Base-by-base conservation (phyloP, 805 yeast genomes). In the Zygoascus flipseniorum region DNA sequence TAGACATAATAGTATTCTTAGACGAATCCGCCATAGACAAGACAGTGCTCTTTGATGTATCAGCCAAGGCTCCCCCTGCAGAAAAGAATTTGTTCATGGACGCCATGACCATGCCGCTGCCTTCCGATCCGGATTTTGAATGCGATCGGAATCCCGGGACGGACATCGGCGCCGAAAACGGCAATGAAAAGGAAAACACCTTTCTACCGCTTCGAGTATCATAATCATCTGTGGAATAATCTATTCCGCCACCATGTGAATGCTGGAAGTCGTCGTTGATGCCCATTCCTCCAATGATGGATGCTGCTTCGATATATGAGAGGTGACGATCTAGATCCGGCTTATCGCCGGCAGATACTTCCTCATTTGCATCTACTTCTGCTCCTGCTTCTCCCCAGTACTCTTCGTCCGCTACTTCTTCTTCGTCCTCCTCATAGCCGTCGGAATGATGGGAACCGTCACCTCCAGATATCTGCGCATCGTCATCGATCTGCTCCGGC, bases 81-180 rank as follows among this genome's bases (percentile, higher is more conserved):
- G 54, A 53, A 41, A 53, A 51, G 13, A 53, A 41, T 19, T 54
- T 54, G 35, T 53, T 53, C 13, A 53, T 54, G 37, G 56, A 39
- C n/a, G 54, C 52, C n/a, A 51, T 51, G 9, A 53, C 54, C 39
- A 35, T n/a, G 4, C 39, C 39, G 39, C 16, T 35, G 39, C 39
- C 8, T 11, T 35, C 39, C 16, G 39, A 35, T 35, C 39, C 39
- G 39, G 39, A 35, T 13, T n/a, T 11, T 11, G 39, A 5, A 10
- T 35, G 39, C 4, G 39, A 11, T 11, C 39, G 39, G 16, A 35
- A 35, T 8, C 16, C 16, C 16, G 39, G 16, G 16, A 35, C 39
- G 16, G 39, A 11, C 39, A 35, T 35, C 5, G 39, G 39, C 5
- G 39, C 20, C 13, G 37, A 26, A 18, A 46, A 46, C 13, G 49